These are phyloP conservation scores for Bertia moriformis DNA, from an alignment of 2,329 filamentous ascomycete genomes.

Conservation along the genomic window DNA sequence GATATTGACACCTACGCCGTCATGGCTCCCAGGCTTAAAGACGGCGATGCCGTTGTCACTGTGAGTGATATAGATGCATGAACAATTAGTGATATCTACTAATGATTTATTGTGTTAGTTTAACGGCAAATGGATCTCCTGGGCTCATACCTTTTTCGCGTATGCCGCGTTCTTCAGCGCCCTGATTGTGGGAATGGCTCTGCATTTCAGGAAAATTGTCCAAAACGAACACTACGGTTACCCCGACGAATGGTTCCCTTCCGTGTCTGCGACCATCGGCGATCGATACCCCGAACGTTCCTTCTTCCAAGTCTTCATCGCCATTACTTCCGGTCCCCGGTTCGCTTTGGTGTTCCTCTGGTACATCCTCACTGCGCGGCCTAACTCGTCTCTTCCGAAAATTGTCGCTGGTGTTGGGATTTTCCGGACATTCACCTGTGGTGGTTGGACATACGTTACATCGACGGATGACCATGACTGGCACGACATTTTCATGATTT, in stretches of 20 bases:
- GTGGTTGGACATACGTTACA: slow-evolving; percentile 96
- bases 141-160: slow-evolving; percentile 69
- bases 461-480: slow-evolving; percentile 96
- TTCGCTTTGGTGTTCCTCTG: slow-evolving; percentile 82
- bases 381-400: slow-evolving; percentile 52
- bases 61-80: slow-evolving; percentile 38
- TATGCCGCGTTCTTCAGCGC: slow-evolving; percentile 84
- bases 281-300: slow-evolving; percentile 93
- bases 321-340: slow-evolving; percentile 87
- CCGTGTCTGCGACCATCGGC: slow-evolving; percentile 90
- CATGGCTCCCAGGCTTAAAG: neutral
- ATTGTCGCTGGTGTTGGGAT: slow-evolving; percentile 68
- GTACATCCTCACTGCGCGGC: slow-evolving; percentile 74
- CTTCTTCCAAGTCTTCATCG: slow-evolving; percentile 94
- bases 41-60: slow-evolving; percentile 18
- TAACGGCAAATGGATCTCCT: slow-evolving; percentile 81
- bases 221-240: slow-evolving; percentile 93
- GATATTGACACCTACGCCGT: neutral
- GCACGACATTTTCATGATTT: slow-evolving; percentile 99
- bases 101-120: slow-evolving; percentile 45
- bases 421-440: slow-evolving; percentile 82
- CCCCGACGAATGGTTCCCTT: slow-evolving; percentile 91
- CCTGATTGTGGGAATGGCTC: slow-evolving; percentile 60
- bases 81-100: slow-evolving; percentile 29
- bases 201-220: slow-evolving; percentile 96